These are phyloP conservation scores for Chlorella sp. DNA, from an alignment of 139 green algal genomes.

Conservation along the genomic window DNA sequence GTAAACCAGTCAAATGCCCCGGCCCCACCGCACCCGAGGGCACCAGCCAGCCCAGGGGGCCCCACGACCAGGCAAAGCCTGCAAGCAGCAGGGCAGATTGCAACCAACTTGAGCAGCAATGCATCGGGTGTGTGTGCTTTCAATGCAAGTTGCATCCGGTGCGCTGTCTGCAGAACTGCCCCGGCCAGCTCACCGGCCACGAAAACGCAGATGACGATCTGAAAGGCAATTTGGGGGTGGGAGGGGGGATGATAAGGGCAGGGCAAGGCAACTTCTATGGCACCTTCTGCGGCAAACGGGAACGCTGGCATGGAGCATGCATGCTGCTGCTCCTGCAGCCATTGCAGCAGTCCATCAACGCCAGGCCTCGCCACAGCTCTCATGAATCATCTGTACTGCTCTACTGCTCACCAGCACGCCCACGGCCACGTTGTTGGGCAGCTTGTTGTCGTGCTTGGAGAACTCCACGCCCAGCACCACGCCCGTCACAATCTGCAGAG, in stretches of 20 bases:
- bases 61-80: slow-evolving; percentile 76
- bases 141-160: too few species aligned
- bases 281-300: too few species aligned
- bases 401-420: slow-evolving; percentile 63
- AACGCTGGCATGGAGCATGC: too few species aligned
- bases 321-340: too few species aligned
- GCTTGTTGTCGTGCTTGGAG: slow-evolving; percentile 27
- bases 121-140: slow-evolving; percentile 36
- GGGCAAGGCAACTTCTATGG: too few species aligned
- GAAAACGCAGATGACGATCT: slow-evolving; percentile 79
- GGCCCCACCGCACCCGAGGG: slow-evolving; percentile 33
- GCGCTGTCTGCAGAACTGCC: too few species aligned
- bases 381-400: too few species aligned
- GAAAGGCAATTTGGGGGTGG: slow-evolving; percentile 41
- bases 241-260: background rate
- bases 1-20: too few species aligned
- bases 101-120: slow-evolving; percentile 58
- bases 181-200: too few species aligned
- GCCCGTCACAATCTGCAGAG: slow-evolving; percentile 1
- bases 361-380: too few species aligned
- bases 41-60: slow-evolving; percentile 79
- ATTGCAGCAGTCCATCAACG: too few species aligned
- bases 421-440: slow-evolving; percentile 38
- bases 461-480: slow-evolving; percentile 56
- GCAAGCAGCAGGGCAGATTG: slow-evolving; percentile 81